Conservation (phyloP, 257 asterid genomes). For the Nyctanthes arbortristis region DNA sequence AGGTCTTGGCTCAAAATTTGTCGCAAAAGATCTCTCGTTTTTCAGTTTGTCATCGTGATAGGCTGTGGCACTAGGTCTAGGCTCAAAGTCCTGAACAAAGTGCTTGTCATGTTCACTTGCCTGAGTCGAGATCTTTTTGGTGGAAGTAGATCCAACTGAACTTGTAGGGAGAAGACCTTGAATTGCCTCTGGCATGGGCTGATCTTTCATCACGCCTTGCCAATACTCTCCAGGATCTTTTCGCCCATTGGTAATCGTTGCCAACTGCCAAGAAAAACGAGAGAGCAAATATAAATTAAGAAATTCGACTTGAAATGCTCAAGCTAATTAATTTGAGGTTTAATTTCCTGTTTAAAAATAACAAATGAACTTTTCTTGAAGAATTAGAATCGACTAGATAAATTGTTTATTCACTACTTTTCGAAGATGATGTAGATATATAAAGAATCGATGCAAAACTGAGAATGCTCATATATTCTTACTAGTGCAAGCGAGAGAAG, state of each 20-base stretch:
- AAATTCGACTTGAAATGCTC: neutral
- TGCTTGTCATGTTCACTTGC: neutral
- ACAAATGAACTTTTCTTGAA: neutral
- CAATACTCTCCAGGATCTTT: conserved; percentile 31
- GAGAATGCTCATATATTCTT: conserved; percentile 9
- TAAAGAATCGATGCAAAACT: neutral
- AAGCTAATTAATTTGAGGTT: too few relatives aligned
- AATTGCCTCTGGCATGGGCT: conserved; percentile 15
- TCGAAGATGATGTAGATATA: neutral
- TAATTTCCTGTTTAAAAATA: too few relatives aligned
- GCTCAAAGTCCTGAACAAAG: conserved; percentile 19
- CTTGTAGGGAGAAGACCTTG: conserved; percentile 10
- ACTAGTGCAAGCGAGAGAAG: conserved; percentile 42
- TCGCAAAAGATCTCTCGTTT: neutral
- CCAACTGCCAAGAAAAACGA: conserved; percentile 25
- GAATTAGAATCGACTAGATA: neutral
- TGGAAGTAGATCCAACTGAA: conserved; percentile 1
- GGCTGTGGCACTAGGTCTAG: conserved; percentile 12
- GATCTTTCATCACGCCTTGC: conserved; percentile 25
- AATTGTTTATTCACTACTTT: neutral
- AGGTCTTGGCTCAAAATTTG: conserved; percentile 13
- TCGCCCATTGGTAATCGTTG: conserved; percentile 30
- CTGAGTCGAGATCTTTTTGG: conserved; percentile 9
- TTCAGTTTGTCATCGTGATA: neutral
- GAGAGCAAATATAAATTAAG: too few relatives aligned